These are phyloP conservation scores for Acaromyces ingoldii DNA, from an alignment of 1,284 basidiomycete species.

Conservation along the genomic window DNA sequence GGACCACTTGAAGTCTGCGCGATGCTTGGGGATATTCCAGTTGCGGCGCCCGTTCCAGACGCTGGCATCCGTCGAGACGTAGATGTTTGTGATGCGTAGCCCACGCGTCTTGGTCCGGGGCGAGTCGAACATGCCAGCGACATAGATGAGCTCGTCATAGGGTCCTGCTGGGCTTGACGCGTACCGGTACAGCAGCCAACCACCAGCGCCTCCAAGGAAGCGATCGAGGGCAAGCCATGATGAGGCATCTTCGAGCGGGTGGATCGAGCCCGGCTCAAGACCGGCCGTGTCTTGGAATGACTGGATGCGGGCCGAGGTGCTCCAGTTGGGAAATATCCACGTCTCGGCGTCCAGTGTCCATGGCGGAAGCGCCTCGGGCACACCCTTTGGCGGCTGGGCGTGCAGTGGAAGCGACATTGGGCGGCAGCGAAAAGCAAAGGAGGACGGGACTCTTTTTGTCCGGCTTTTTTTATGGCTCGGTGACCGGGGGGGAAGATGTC, in stretches of 20 bases:
- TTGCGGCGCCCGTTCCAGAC: constrained; percentile 5
- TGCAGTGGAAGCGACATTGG: too few species aligned
- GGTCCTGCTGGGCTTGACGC: neutral
- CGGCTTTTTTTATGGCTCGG: too few species aligned
- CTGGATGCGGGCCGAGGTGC: neutral
- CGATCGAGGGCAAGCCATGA: neutral
- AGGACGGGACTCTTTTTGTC: too few species aligned
- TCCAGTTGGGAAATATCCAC: constrained; percentile 2
- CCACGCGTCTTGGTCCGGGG: neutral
- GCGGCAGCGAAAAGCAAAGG: too few species aligned
- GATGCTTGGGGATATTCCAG: constrained; percentile 8
- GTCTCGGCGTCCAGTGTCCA: constrained; percentile 1
- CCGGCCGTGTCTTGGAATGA: neutral
- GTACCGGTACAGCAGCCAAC: constrained; percentile 1
- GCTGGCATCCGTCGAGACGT: neutral
- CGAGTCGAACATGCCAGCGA: neutral
- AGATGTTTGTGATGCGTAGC: constrained; percentile 8
- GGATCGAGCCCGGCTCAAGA: neutral
- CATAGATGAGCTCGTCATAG: constrained; percentile 4
- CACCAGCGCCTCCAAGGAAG: neutral
- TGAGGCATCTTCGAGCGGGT: constrained; percentile 1
- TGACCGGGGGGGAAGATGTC: too few species aligned
- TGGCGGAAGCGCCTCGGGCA: neutral
- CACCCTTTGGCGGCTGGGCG: neutral
- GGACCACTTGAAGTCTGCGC: constrained; percentile 1